Base-by-base conservation (phyloP, 2,329 filamentous ascomycete genomes). In the Fusarium robinianum region DNA sequence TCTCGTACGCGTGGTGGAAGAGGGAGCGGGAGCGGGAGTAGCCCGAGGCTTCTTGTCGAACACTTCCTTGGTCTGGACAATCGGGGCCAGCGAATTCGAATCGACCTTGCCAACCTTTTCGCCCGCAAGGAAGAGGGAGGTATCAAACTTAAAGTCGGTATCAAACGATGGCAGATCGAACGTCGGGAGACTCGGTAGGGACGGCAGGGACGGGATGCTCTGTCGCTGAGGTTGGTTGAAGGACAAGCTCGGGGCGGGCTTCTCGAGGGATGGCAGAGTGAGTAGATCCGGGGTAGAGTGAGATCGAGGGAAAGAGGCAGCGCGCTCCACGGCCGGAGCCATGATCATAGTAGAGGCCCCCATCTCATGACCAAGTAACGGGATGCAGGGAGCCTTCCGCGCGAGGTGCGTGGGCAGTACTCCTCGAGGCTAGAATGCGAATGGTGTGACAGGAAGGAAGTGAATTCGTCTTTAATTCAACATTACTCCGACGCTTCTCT, bases 81-180 rank as follows among this genome's bases (percentile, higher is more conserved):
- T 46, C 19, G 58, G 36, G 30, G 42, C 34, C 24, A 46, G 31
- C 43, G 50, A 34, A 17, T 50, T 43, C 17, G 52, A 41, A 14
- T 41, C 27, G 15, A 42, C 26, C 31, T 56, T 58, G 22, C 48
- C 41, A 35, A 38, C 31, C 30, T 46, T 38, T 42, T 49, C 51
- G 18, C 34, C 57, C 46, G 67, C 63, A 52, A 74, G 59, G 30
- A 67, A 71, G 18, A 78, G 62, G 12, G 69, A 72, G 5, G 72
- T 71, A 54, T 78, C 72, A 58, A 81, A 68, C 27, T 75, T 67
- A 52, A 72, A 67, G 51, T 71, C 71, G 55, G 76, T 69, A 50
- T 79, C 74, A 62, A 82, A 76, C 1, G 75, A 74, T 24, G 77
- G 74, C 22, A 82, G 65, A 45, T 79, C 76, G 62, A 80, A 79